These are phyloP conservation scores for Populus davidiana DNA, from an alignment of 345 rosid genomes.

Conservation along the genomic window DNA sequence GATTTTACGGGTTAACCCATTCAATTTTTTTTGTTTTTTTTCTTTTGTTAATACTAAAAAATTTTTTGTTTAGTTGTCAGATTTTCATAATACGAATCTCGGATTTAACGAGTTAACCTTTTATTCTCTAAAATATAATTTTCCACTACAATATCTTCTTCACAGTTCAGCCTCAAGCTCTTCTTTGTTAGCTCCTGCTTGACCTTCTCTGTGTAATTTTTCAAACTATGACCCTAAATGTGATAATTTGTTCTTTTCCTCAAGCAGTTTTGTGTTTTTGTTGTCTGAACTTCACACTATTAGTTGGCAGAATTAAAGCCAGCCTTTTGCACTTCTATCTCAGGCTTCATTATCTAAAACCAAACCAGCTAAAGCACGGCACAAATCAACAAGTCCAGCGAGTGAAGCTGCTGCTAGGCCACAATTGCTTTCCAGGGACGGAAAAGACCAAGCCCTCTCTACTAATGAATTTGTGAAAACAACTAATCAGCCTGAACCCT, in stretches of 20 bases:
- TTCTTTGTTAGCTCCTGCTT: not conserved
- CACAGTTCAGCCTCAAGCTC: not conserved
- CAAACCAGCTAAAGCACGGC: conserved; percentile 21
- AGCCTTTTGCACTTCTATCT: not conserved
- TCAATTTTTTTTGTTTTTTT: no score
- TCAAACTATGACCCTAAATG: not conserved
- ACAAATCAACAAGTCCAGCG: conserved; percentile 26
- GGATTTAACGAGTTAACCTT: no score
- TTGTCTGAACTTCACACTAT: not conserved
- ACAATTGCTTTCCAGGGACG: conserved; percentile 26
- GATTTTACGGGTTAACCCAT: no score
- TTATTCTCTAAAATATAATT: not conserved
- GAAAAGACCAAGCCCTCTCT: conserved; percentile 16
- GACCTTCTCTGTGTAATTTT: not conserved
- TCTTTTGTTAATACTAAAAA: no score
- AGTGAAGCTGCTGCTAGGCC: conserved; percentile 19
- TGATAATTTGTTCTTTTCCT: not conserved
- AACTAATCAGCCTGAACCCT: conserved; percentile 8
- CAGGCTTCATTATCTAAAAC: conserved; percentile 31
- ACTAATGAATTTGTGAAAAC: conserved; percentile 8
- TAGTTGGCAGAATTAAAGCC: not conserved
- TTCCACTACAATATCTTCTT: not conserved
- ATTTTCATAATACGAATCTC: no score
- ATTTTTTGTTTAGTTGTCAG: no score
- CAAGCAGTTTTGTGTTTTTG: not conserved